Evolutionary conservation across 108 stramenopile species (phyloP).

Genomic region (Epipyxis sp.): DNA sequence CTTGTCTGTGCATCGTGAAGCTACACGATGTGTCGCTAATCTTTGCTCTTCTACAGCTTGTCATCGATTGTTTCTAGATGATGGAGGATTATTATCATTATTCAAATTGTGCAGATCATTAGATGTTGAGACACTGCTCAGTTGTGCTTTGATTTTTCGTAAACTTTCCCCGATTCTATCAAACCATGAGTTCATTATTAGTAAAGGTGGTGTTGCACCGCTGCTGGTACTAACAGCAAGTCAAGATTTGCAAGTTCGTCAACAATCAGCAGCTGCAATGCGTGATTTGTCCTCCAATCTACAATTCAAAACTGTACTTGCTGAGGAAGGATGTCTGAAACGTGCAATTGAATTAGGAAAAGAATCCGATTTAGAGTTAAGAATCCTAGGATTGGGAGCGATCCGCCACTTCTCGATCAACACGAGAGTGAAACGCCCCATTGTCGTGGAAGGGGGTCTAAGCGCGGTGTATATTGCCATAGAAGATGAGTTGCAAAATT

Average conservation of each 20-base stretch:
- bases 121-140: slow-evolving; percentile 67
- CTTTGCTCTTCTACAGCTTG: slow-evolving; percentile 48
- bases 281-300: slow-evolving; percentile 67
- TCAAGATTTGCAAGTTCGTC: slow-evolving; percentile 46
- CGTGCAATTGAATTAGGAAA: slow-evolving; percentile 57
- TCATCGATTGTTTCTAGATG: slow-evolving; percentile 54
- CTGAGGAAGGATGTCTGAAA: slow-evolving; percentile 59
- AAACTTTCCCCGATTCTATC: slow-evolving; percentile 59
- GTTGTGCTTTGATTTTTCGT: slow-evolving; percentile 64
- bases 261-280: slow-evolving; percentile 69
- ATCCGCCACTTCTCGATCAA: slow-evolving; percentile 64
- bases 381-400: slow-evolving; percentile 59
- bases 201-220: slow-evolving; percentile 58
- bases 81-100: slow-evolving; percentile 61
- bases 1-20: slow-evolving; percentile 63
- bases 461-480: slow-evolving; percentile 56
- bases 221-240: slow-evolving; percentile 52
- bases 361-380: slow-evolving; percentile 50
- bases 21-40: slow-evolving; percentile 61
- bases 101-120: slow-evolving; percentile 52
- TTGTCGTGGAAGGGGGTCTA: slow-evolving; percentile 62
- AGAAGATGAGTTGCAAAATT: slow-evolving; percentile 41
- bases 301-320: slow-evolving; percentile 63
- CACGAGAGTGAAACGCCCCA: slow-evolving; percentile 57
- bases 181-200: slow-evolving; percentile 63